Conservation (phyloP, 352 stramenopile genomes). For the Peronospora farinosa region DNA sequence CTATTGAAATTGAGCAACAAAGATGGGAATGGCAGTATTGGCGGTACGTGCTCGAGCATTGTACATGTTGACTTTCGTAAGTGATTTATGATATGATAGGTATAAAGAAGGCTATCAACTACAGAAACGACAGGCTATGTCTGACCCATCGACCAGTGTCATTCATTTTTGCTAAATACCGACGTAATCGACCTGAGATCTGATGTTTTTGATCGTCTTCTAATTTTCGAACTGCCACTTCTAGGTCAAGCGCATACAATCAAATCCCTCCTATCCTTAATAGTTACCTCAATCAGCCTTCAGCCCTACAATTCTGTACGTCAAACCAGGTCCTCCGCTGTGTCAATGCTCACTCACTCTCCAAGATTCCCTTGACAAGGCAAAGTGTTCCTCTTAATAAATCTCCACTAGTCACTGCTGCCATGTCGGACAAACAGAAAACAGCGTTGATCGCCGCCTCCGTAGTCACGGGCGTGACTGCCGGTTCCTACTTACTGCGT, state of each 20-base stretch:
- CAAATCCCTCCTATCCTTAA: conserved; percentile 6
- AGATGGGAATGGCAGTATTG: conserved; percentile 14
- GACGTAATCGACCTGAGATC: background rate
- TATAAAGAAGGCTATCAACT: background rate
- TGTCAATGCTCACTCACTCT: conserved; percentile 20
- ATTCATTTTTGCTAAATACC: too few species aligned
- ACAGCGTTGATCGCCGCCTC: conserved; percentile 63
- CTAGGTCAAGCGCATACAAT: conserved; percentile 19
- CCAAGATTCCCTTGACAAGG: conserved; percentile 23
- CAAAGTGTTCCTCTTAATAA: background rate
- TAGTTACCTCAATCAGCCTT: conserved; percentile 4
- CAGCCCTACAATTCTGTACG: conserved; percentile 24
- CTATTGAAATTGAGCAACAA: background rate
- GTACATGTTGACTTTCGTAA: background rate
- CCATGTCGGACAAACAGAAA: conserved; percentile 58
- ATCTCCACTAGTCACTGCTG: conserved; percentile 1
- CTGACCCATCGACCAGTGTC: too few species aligned
- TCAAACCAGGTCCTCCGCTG: conserved; percentile 12
- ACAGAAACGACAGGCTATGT: too few species aligned
- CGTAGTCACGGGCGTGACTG: conserved; percentile 51
- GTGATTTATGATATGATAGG: background rate
- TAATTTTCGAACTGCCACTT: conserved; percentile 6
- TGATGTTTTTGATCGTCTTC: background rate
- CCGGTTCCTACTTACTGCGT: conserved; percentile 65
- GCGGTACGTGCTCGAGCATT: conserved; percentile 14